Evolutionary conservation across 148 eudicot species (phyloP).

Genomic region (Diospyros kaki): DNA sequence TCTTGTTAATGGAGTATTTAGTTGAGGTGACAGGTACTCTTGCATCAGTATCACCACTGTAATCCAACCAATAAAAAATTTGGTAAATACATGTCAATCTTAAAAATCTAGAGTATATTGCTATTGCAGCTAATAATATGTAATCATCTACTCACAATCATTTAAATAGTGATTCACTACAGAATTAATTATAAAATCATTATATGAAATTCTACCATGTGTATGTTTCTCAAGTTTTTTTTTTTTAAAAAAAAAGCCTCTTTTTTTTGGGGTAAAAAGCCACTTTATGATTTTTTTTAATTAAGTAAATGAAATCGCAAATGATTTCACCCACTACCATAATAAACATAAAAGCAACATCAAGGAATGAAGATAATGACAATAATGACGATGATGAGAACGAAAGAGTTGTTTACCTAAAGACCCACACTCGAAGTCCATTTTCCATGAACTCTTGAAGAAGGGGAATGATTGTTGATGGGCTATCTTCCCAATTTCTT

Average conservation of each 20-base stretch:
- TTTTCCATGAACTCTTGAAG: conserved; percentile 52
- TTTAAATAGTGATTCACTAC: too few relatives aligned
- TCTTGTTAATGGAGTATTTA: conserved; percentile 32
- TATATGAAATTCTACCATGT: too few relatives aligned
- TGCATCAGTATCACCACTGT: conserved; percentile 75
- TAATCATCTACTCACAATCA: too few relatives aligned
- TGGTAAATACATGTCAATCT: too few relatives aligned
- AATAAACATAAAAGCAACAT: neutral
- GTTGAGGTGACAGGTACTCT: conserved; percentile 76
- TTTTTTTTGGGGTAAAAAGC: too few relatives aligned
- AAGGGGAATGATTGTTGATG: conserved; percentile 53
- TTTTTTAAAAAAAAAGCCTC: too few relatives aligned
- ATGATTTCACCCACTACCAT: neutral
- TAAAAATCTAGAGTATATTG: too few relatives aligned
- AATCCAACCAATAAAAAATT: neutral
- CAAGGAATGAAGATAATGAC: too few relatives aligned
- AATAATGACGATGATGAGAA: neutral
- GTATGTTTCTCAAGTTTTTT: too few relatives aligned
- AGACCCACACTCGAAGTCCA: conserved; percentile 71
- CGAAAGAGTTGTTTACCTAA: conserved; percentile 38
- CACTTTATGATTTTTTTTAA: too few relatives aligned
- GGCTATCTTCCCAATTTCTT: conserved; percentile 52
- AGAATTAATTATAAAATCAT: too few relatives aligned
- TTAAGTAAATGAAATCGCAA: neutral
- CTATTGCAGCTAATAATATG: too few relatives aligned